A percentile compares a stretch with the other conserved stretches of the same genome.
phyloP scores from a whole-genome alignment of 2,329 filamentous ascomycete genomes.

The Phaeosphaeria sp. region DNA sequence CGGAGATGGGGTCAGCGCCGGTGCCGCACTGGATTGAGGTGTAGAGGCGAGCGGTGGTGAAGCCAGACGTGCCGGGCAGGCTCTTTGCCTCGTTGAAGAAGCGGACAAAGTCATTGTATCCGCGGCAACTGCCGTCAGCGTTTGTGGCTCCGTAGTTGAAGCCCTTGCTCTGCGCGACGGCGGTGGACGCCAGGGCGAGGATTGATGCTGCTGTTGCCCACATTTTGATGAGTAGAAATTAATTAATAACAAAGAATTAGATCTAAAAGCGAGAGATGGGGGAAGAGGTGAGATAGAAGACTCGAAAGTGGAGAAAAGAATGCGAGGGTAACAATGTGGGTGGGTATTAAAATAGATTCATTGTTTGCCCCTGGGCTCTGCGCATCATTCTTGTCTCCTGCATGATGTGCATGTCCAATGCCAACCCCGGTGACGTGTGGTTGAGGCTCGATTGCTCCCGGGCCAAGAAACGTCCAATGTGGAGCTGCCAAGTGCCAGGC shows the following conservation, averaged over 20 bases:
- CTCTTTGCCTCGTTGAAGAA: constrained; percentile 71
- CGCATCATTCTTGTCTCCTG: constrained; percentile 13
- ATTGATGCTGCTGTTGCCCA: constrained; percentile 18
- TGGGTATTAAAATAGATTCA: background rate
- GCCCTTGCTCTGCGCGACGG: constrained; percentile 53
- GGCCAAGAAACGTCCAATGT: constrained; percentile 14
- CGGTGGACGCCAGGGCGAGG: constrained; percentile 26
- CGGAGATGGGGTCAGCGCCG: constrained; percentile 51
- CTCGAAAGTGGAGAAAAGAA: background rate
- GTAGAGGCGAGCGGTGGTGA: constrained; percentile 73
- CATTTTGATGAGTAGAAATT: constrained; percentile 16
- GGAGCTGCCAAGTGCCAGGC: constrained; percentile 12
- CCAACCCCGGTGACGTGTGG: constrained; percentile 18
- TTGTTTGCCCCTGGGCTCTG: constrained; percentile 14
- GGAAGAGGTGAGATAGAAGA: background rate
- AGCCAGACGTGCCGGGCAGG: constrained; percentile 69
- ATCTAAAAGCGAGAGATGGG: background rate
- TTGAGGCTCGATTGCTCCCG: constrained; percentile 10
- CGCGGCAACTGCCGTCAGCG: constrained; percentile 65
- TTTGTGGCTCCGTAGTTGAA: constrained; percentile 76
- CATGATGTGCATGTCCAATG: constrained; percentile 10
- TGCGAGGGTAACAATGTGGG: background rate
- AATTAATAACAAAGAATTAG: constrained; percentile 9
- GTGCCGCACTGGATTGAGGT: constrained; percentile 75
- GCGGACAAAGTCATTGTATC: constrained; percentile 70